phyloP scores from a whole-genome alignment of 108 stramenopile genomes.

The Conticribra guillardii region DNA sequence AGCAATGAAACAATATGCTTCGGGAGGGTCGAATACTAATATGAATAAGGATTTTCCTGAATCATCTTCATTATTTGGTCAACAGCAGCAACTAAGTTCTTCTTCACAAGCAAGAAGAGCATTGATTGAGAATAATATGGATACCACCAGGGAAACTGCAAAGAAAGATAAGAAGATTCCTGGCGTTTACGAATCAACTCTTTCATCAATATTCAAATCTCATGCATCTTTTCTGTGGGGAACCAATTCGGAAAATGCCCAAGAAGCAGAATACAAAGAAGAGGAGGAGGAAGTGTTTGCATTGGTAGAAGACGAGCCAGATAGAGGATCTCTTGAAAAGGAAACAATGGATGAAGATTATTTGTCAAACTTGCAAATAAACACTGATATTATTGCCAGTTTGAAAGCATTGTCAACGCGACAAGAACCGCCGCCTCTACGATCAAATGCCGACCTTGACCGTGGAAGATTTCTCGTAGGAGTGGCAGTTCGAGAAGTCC shows the following conservation, averaged over 20 bases:
- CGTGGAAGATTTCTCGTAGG: constrained; percentile 43
- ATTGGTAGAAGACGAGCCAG: too few species aligned
- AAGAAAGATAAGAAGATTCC: background rate
- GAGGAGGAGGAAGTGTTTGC: background rate
- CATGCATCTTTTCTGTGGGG: constrained; percentile 13
- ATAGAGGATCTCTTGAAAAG: too few species aligned
- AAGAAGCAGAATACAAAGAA: background rate
- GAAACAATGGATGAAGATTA: too few species aligned
- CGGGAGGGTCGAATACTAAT: background rate
- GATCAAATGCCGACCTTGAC: constrained; percentile 39
- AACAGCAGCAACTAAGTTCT: too few species aligned
- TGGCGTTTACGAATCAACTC: constrained; percentile 6
- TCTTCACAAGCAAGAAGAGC: too few species aligned
- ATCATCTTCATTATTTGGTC: background rate
- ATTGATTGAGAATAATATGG: too few species aligned
- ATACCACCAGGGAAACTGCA: too few species aligned
- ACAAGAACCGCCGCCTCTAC: constrained; percentile 7
- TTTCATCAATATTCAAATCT: constrained; percentile 17
- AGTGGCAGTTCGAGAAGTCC: constrained; percentile 37
- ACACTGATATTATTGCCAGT: background rate
- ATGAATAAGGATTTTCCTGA: background rate
- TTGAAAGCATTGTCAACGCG: background rate
- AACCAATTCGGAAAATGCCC: background rate
- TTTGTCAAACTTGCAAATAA: too few species aligned
- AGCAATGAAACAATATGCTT: constrained; percentile 16